Base-by-base conservation (phyloP, 2,329 filamentous ascomycete species). In the Aspergillus thermomutatus region DNA sequence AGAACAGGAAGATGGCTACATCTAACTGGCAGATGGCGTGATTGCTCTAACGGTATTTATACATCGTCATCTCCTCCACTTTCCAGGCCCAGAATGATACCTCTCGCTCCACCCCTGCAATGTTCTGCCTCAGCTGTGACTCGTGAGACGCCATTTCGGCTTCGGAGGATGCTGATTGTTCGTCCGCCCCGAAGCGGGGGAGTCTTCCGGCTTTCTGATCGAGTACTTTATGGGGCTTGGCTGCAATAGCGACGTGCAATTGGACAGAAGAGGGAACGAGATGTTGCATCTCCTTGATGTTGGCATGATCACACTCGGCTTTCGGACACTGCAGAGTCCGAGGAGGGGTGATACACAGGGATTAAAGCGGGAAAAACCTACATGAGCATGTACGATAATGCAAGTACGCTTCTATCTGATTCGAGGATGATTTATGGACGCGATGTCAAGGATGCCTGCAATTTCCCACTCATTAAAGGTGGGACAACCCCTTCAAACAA, bases 1-100 rank as follows among this genome's bases (percentile, higher is more conserved):
- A 52, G 47, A 19, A 27, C 31, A 43, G 52, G 17, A 11, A 8
- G 55, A 58, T 58, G 52, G 52, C 47, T 53, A 50, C 23, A 58
- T 55, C 21, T 11, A 11, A 34, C n/a, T 21, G 17, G 14, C 10
- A 7, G 52, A 58, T 58, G 56, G 49, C 49, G 56, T 55, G 47
- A 55, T 56, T 19, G 19, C 41, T 23, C 40, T 14, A 3, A 5
- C 11, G 4, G 11, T 46, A 46, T 46, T 46, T 46, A 46, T 46
- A 46, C 4, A 2, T 11, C 23, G n/a, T 9, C 10, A 11, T 37
- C 21, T 34, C 28, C 28, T 11, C 28, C 28, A 34, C n/a, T n/a
- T 6, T 34, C 28, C 28, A 34, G 28, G 6, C 6, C 28, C 11
- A 6, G 28, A 34, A 11, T 34, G 28, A 34, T 11, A 34, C 28